A percentile compares a stretch with the other conserved stretches of the same genome.
phyloP scores from a whole-genome alignment of 108 stramenopile species.

The Tribonema minus region DNA sequence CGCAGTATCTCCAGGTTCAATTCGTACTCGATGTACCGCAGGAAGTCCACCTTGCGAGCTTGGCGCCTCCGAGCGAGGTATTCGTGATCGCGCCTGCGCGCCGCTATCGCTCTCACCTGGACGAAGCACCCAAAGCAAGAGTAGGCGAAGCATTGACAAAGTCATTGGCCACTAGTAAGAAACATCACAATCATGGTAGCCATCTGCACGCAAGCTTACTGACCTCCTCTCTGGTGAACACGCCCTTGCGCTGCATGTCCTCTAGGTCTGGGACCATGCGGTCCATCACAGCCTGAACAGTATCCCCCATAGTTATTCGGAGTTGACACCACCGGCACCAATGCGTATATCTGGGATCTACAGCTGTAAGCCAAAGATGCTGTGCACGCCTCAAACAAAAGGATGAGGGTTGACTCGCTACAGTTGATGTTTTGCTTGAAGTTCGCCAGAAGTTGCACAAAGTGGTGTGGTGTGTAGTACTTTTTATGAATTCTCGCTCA shows the following conservation, averaged over 20 bases:
- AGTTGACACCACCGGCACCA: no score
- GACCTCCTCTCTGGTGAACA: constrained; percentile 11
- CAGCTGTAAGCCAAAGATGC: no score
- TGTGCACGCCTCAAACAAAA: no score
- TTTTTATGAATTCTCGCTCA: no score
- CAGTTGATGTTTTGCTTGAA: no score
- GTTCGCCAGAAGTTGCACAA: no score
- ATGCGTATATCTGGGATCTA: no score
- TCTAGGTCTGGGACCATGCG: constrained; percentile 43
- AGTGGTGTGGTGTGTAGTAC: no score
- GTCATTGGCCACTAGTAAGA: not conserved
- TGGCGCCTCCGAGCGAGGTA: constrained; percentile 39
- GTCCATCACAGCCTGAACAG: constrained; percentile 37
- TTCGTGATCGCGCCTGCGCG: constrained; percentile 35
- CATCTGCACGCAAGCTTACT: not conserved
- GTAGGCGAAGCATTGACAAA: not conserved
- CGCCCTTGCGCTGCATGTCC: constrained; percentile 8
- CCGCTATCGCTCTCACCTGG: constrained; percentile 36
- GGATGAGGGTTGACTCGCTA: no score
- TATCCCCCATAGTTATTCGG: constrained; percentile 41
- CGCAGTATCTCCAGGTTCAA: constrained; percentile 40
- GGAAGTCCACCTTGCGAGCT: constrained; percentile 21
- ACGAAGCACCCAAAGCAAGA: not conserved
- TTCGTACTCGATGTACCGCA: constrained; percentile 45
- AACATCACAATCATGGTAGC: not conserved